Evolutionary conservation across 768 basidiomycete genomes (phyloP).

Genomic region (Collybia nuda): DNA sequence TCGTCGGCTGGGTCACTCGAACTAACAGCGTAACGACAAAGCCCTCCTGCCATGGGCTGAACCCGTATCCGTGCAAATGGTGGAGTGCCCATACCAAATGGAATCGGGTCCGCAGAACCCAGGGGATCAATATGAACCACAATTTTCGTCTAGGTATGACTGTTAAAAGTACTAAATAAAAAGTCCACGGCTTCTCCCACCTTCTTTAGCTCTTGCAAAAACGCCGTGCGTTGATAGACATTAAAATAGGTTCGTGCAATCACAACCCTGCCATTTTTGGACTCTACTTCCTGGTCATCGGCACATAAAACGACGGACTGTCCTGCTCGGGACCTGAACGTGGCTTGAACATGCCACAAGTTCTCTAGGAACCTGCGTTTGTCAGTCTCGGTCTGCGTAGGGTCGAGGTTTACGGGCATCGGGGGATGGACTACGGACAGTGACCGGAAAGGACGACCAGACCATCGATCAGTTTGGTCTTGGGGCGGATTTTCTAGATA

Average conservation of each 20-base stretch:
- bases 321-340: slow-evolving; percentile 67
- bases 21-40: slow-evolving; percentile 76
- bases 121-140: slow-evolving; percentile 83
- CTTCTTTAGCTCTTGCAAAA: slow-evolving; percentile 78
- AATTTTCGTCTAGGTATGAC: slow-evolving; percentile 69
- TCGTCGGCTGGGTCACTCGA: slow-evolving; percentile 76
- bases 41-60: slow-evolving; percentile 80
- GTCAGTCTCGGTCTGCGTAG: slow-evolving; percentile 58
- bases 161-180: slow-evolving; percentile 3
- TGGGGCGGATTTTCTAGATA: slow-evolving; percentile 82
- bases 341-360: slow-evolving; percentile 86
- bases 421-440: slow-evolving; percentile 80
- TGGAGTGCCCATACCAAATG: slow-evolving; percentile 66
- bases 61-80: slow-evolving; percentile 82
- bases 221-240: slow-evolving; percentile 80
- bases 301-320: slow-evolving; percentile 73
- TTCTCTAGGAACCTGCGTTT: slow-evolving; percentile 87
- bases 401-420: slow-evolving; percentile 62
- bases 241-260: slow-evolving; percentile 86
- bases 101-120: slow-evolving; percentile 74
- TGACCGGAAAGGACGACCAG: slow-evolving; percentile 80
- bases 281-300: slow-evolving; percentile 77
- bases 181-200: slow-evolving; percentile 34
- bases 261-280: slow-evolving; percentile 56
- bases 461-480: slow-evolving; percentile 86